Evolutionary conservation across 2,329 filamentous ascomycete species (phyloP), one percentile per base, ranked within the genome.

Genomic region (Paracoccidioides brasiliensis): DNA sequence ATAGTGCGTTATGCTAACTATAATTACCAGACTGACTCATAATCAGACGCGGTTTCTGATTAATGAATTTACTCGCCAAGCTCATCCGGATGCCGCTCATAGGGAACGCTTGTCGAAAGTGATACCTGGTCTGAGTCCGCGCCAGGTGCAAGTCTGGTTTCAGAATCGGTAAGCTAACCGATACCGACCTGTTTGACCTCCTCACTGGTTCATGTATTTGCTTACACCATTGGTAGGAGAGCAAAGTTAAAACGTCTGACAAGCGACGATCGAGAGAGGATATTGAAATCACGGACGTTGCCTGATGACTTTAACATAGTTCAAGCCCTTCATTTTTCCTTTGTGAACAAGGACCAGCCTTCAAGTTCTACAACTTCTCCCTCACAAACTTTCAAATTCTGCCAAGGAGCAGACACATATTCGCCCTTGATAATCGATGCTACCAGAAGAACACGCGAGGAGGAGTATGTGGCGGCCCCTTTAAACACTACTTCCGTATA

Each of bases 81-180:
- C 90, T 30, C 90, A 96, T 68, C 90, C 90, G 6, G 90, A 97
- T 72, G 90, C 90, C 43, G 87, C 88, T 49, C 90, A 95, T 69
- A 80, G 90, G 59, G 90, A 95, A 68, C 80, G 89, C 49, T 76
- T 97, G 41, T 91, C 90, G 3, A 78, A 86, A 60, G 89, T 96
- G 68, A 96, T 97, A 48, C 90, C 91, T 37, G 91, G 90, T 0
- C 74, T 97, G 51, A 95, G 88, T 64, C 88, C 90, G 41, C 82
- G 90, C 58, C 90, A 97, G 69, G 91, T 97, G 30, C 90, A 97
- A 70, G 90, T 97, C 52, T 97, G 90, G 91, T 97, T 97, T 72
- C 90, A 97, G 72, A 97, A 97, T 72, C 82, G 90, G 90, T 95
- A 79, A 64, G 78, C 66, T 41, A 8, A 38, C 37, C 30, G 9